Evolutionary conservation across 2,329 filamentous ascomycete species (phyloP).

Genomic region (Gnomoniopsis sp.): DNA sequence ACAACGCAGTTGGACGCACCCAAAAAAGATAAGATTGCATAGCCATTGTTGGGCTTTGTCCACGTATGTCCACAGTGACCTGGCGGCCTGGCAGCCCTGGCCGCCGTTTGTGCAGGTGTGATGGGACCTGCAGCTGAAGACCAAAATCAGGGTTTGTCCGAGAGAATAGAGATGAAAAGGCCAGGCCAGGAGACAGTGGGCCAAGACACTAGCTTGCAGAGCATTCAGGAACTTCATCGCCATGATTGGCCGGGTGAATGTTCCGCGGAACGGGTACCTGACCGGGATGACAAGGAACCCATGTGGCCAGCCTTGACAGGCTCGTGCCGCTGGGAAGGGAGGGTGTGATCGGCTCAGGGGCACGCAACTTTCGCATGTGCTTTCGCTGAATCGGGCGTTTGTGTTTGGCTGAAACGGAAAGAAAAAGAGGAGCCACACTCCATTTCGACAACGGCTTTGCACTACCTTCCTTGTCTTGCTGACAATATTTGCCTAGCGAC

Average conservation of each 20-base stretch:
- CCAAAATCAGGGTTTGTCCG: not conserved
- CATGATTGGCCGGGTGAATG: constrained; percentile 29
- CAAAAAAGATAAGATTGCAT: not conserved
- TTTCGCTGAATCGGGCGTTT: not conserved
- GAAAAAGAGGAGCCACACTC: constrained; percentile 2
- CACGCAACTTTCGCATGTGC: constrained; percentile 9
- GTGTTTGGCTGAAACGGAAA: constrained; percentile 2
- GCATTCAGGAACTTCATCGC: constrained; percentile 8
- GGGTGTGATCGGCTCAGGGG: constrained; percentile 17
- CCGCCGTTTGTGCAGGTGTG: not conserved
- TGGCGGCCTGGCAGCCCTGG: not conserved
- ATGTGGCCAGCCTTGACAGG: constrained; percentile 39
- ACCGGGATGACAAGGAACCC: constrained; percentile 27
- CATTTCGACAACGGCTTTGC: not conserved
- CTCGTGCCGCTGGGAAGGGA: constrained; percentile 18
- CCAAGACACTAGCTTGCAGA: constrained; percentile 14
- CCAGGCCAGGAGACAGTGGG: constrained; percentile 2
- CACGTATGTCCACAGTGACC: too few relatives aligned
- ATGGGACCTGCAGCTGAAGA: not conserved
- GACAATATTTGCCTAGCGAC: not conserved
- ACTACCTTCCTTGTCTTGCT: not conserved
- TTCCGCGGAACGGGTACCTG: constrained; percentile 39
- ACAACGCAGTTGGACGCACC: not conserved
- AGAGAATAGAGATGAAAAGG: constrained; percentile 5
- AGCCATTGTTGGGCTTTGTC: not conserved